A percentile compares a stretch with the other conserved stretches of the same genome.
Conservation (phyloP, 1,284 basidiomycete genomes). For the Nidula niveotomentosa region DNA sequence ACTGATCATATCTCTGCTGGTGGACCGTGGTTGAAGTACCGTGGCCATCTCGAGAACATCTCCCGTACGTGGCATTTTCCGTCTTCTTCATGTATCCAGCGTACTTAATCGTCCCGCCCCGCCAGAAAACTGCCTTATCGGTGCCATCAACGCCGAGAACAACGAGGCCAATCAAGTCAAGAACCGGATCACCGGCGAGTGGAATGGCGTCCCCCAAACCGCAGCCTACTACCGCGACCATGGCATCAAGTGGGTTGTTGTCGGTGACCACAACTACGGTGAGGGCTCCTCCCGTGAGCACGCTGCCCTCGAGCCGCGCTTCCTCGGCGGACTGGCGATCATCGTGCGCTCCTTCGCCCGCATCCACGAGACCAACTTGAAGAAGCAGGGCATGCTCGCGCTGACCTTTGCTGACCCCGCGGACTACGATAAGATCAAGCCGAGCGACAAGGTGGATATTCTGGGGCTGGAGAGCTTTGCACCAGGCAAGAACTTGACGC, state of each 20-base stretch:
- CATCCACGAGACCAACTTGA: conserved; percentile 98
- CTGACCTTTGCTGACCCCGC: conserved; percentile 85
- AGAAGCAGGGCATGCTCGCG: conserved; percentile 97
- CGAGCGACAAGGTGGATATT: conserved; percentile 84
- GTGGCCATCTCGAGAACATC: conserved; percentile 99
- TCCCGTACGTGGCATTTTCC: conserved; percentile 55
- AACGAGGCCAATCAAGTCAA: conserved; percentile 95
- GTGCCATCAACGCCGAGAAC: conserved; percentile 95
- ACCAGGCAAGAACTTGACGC: conserved; percentile 86
- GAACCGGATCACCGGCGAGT: conserved; percentile 91
- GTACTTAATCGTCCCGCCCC: too few species aligned
- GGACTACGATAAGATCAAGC: conserved; percentile 89
- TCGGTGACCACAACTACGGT: conserved; percentile 96
- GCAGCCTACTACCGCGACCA: conserved; percentile 88
- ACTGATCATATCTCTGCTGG: conserved; percentile 93
- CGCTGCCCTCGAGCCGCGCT: conserved; percentile 96
- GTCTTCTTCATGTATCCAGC: too few species aligned
- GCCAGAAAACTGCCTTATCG: conserved; percentile 93
- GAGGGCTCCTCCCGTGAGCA: conserved; percentile 98
- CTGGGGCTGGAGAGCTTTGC: conserved; percentile 82
- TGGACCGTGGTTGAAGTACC: conserved; percentile 99
- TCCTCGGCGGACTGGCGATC: conserved; percentile 94
- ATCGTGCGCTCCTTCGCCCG: conserved; percentile 95
- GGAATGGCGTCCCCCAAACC: conserved; percentile 81
- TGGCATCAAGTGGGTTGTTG: conserved; percentile 94